Evolutionary conservation across 108 stramenopile genomes (phyloP).

Genomic region (Conticribra guillardii): DNA sequence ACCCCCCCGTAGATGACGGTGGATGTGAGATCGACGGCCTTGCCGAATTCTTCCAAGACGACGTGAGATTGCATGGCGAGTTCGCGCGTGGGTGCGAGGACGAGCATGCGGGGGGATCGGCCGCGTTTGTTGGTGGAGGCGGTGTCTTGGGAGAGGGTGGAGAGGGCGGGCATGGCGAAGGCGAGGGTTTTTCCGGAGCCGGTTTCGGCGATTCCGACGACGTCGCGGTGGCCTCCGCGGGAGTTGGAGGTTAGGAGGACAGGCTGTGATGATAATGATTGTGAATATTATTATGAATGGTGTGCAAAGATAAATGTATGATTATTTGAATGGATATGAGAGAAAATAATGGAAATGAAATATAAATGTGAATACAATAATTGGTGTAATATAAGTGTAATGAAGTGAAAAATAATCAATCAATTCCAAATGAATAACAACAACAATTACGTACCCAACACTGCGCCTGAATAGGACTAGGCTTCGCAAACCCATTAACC

Average conservation of each 20-base stretch:
- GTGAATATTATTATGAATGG: conserved; percentile 6
- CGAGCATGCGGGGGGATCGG: conserved; percentile 88
- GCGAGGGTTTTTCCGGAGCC: conserved; percentile 84
- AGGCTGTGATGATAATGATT: conserved; percentile 18
- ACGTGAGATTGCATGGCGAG: conserved; percentile 95
- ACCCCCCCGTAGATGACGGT: conserved; percentile 96
- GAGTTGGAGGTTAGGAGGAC: conserved; percentile 36
- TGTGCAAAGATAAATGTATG: no score
- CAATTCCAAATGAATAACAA: conserved; percentile 51
- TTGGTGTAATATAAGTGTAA: no score
- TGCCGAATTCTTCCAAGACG: conserved; percentile 91
- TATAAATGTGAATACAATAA: no score
- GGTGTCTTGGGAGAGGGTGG: conserved; percentile 60
- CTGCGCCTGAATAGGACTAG: conserved; percentile 97
- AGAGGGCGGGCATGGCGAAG: conserved; percentile 93
- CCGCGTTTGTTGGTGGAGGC: conserved; percentile 25
- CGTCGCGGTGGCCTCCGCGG: conserved; percentile 61
- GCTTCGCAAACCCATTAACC: conserved; percentile 81
- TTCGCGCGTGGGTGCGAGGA: conserved; percentile 98
- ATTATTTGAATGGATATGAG: no score
- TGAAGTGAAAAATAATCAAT: no score
- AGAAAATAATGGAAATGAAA: no score
- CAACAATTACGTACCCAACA: conserved; percentile 82
- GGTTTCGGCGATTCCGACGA: conserved; percentile 97
- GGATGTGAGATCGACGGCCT: conserved; percentile 72